Base-by-base conservation (phyloP, 2,329 filamentous ascomycete species). In the Scedosporium boydii region DNA sequence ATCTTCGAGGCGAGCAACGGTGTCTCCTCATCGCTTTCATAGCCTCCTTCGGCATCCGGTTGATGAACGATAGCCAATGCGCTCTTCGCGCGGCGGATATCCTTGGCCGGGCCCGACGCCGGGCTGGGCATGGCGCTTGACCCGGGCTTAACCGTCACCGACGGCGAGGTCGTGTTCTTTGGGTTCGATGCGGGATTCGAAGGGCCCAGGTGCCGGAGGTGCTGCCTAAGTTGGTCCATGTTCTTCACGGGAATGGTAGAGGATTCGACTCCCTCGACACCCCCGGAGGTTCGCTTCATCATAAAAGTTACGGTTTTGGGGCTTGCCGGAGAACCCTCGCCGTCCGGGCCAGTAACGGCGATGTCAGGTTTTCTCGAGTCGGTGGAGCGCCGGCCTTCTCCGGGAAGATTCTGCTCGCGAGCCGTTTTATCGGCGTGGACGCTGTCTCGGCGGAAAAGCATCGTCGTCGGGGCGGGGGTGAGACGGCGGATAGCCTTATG, bases 401-500 rank as follows among this genome's bases (percentile, higher is more conserved):
- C 29, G 10, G 34, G 34, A 9, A 38, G 9, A 42, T 27, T 21
- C 56, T 26, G 56, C 42, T 34, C 56, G 6, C 56, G 16, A 5
- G 27, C 34, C n/a, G n/a, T 16, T 21, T 23, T 58, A 42, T 42
- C 58, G 26, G 21, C 38, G 57, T 27, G 41, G 10, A 67, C 63
- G n/a, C 72, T 59, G 26, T 70, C 67, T 60, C 72, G 71, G 62
- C 69, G 82, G 23, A 71, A 74, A 34, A 78, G 82, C 62, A 89
- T 85, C 55, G 86, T 86, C 70, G 91, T 89, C 1, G 93, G 93
- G 1, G 93, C 92, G 1, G 92, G 92, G 21, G 88, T 85, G 69
- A 96, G 84, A 60, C 95, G 90, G 63, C 95, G 87, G 68, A 99
- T 97, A 23, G 95, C 95, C 78, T 98, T 98, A 80, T 98, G 95